phyloP scores from a whole-genome alignment of 768 basidiomycete genomes.

The Russula vinacea region DNA sequence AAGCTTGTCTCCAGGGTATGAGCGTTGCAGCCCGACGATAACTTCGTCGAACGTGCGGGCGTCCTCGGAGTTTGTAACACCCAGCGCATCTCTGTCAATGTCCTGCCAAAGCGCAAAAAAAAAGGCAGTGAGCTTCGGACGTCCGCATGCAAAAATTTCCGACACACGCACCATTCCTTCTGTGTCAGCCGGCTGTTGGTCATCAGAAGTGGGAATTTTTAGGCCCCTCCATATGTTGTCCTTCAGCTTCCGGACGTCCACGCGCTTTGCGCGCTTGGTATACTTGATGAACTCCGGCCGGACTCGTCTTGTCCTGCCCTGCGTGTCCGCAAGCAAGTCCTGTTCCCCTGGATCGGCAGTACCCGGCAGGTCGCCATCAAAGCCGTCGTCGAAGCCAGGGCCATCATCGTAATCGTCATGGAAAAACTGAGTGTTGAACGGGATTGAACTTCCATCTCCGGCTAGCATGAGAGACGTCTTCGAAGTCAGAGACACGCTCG shows the following conservation, averaged over 20 bases:
- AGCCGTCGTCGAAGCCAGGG: constrained; percentile 58
- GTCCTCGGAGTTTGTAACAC: constrained; percentile 59
- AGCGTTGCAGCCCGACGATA: constrained; percentile 71
- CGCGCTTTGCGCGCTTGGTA: constrained; percentile 91
- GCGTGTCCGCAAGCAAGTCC: constrained; percentile 81
- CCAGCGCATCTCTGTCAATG: constrained; percentile 45
- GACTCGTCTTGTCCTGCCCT: constrained; percentile 70
- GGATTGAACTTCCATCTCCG: constrained; percentile 56
- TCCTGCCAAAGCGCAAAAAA: constrained; percentile 42
- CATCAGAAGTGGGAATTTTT: constrained; percentile 60
- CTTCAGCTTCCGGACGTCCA: constrained; percentile 94
- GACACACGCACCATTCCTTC: constrained; percentile 49
- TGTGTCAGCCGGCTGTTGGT: constrained; percentile 42
- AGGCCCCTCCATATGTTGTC: constrained; percentile 97
- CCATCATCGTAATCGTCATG: constrained; percentile 86
- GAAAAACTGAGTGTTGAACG: constrained; percentile 97
- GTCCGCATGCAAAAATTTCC: not conserved
- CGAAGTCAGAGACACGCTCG: not conserved
- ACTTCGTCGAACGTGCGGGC: constrained; percentile 74
- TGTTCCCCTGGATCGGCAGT: constrained; percentile 71
- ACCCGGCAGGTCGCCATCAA: constrained; percentile 50
- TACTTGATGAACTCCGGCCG: constrained; percentile 90
- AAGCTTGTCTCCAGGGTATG: constrained; percentile 93
- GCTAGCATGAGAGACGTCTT: constrained; percentile 27
- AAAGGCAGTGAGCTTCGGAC: constrained; percentile 5